Evolutionary conservation across 495 filamentous ascomycete species (phyloP), one percentile per base, ranked within the genome.

Genomic region (Neurospora discreta): DNA sequence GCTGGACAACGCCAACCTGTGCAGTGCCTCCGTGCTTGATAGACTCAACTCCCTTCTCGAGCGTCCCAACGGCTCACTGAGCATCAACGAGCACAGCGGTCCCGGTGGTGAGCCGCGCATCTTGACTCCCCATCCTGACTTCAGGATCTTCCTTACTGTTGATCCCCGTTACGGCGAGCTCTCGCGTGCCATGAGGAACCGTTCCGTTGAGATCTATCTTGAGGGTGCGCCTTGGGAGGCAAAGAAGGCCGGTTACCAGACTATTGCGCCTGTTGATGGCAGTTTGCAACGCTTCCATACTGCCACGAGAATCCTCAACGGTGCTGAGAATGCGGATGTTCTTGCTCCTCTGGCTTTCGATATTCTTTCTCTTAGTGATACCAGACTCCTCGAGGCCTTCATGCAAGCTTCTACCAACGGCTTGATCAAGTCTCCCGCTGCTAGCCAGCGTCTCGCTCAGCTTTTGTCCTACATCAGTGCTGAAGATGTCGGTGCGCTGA

Each of bases 1-100:
- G 36, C 89, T 99, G 20, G 95, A 98, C 78, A 97, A 98, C 82
- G 95, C 96, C 69, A 99, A 99, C 76, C 85, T 98, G 18, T 99
- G 96, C 79, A 97, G 90, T 75, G 89, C 95, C 6, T 97, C 95
- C 5, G 95, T 98, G 13, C 88, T 99, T 3, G 96, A 99, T 78
- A 87, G 96, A 76, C 80, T 99, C 74, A 99, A 99, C 77, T 97
- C 96, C 0, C 82, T 99, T 42, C 90, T 97, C 1, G 96, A 99
- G 79, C 74, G 80, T 7, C 92, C 92, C 2, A 91, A 94, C 77
- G 96, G 96, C 10, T 86, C 87, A 69, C 84, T 99, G 23, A 92
- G 90, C 75, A 90, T 99, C 74, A 97, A 97, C 75, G 96, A 98
- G 76, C 94, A 98, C 79, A 90, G 90, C 71, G 90, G 87, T 40